These are phyloP conservation scores for Talaromyces verruculosus DNA, from an alignment of 2,329 filamentous ascomycete genomes.

Conservation along the genomic window DNA sequence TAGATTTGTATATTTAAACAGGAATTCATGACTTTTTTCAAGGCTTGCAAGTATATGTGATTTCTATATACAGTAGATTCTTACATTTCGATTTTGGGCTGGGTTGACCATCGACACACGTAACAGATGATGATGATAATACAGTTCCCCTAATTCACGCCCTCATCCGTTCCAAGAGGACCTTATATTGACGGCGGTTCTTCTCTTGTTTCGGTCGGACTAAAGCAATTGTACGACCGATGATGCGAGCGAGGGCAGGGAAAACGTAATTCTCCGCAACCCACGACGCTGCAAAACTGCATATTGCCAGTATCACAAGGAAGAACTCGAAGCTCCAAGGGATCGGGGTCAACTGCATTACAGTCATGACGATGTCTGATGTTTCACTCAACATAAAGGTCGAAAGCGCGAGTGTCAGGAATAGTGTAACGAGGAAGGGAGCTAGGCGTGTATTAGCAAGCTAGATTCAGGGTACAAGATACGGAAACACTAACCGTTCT, in stretches of 20 bases:
- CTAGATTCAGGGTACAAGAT: slow-evolving; percentile 13
- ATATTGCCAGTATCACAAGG: slow-evolving; percentile 67
- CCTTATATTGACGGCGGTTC: slow-evolving; percentile 83
- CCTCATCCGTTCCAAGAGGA: slow-evolving; percentile 68
- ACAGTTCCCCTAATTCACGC: slow-evolving; percentile 28
- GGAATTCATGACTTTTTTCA: background rate
- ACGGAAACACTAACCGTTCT: slow-evolving; percentile 65
- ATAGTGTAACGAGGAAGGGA: slow-evolving; percentile 79
- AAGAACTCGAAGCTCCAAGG: slow-evolving; percentile 70
- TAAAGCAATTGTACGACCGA: slow-evolving; percentile 63
- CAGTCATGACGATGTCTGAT: slow-evolving; percentile 62
- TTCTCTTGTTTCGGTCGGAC: slow-evolving; percentile 63
- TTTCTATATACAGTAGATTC: background rate
- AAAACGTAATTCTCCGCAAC: slow-evolving; percentile 70
- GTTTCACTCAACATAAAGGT: slow-evolving; percentile 80
- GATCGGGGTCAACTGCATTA: slow-evolving; percentile 87
- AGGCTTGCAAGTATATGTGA: slow-evolving; percentile 4
- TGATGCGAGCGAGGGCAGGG: slow-evolving; percentile 62
- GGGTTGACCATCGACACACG: background rate
- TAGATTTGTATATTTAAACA: slow-evolving; percentile 6
- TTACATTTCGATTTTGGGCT: background rate
- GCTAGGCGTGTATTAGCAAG: slow-evolving; percentile 51
- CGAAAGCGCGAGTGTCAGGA: slow-evolving; percentile 65
- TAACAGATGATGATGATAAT: background rate
- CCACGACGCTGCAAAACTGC: slow-evolving; percentile 70